phyloP scores from a whole-genome alignment of 257 asterid genomes.

The Solanum piurae region DNA sequence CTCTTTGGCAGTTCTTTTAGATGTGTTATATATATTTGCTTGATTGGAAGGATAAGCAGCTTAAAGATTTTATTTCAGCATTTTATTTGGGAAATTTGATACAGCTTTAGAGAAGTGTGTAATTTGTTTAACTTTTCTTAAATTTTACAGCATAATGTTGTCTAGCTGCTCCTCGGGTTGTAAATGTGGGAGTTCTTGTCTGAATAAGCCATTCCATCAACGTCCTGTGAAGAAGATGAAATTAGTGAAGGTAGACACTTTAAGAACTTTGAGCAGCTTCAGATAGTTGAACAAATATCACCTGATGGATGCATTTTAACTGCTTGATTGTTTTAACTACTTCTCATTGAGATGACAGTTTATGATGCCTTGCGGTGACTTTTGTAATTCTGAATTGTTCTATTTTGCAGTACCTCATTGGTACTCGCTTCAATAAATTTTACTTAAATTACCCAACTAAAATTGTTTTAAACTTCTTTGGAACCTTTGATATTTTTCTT shows the following conservation, averaged over 20 bases:
- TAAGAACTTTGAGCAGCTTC: background rate
- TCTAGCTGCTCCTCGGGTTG: conserved; percentile 89
- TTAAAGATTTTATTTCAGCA: background rate
- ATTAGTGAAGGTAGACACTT: conserved; percentile 55
- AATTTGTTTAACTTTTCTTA: background rate
- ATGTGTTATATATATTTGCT: background rate
- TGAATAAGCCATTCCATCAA: conserved; percentile 89
- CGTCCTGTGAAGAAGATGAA: conserved; percentile 87
- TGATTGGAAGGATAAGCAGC: background rate
- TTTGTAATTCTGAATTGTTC: background rate
- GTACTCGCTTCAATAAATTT: background rate
- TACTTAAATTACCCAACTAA: background rate
- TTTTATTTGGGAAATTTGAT: background rate
- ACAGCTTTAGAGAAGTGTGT: background rate
- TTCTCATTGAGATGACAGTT: background rate
- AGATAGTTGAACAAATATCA: background rate
- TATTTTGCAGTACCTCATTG: background rate
- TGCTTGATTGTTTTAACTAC: background rate
- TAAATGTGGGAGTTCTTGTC: conserved; percentile 77
- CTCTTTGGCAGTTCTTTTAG: background rate
- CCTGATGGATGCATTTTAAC: background rate
- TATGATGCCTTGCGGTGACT: background rate
- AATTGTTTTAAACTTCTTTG: background rate
- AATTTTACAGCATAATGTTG: conserved; percentile 55
- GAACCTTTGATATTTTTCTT: background rate